Percentiles rank a stretch among this genome's conserved stretches.
phyloP scores from a whole-genome alignment of 257 asterid genomes.

The Knoxia roxburghii region DNA sequence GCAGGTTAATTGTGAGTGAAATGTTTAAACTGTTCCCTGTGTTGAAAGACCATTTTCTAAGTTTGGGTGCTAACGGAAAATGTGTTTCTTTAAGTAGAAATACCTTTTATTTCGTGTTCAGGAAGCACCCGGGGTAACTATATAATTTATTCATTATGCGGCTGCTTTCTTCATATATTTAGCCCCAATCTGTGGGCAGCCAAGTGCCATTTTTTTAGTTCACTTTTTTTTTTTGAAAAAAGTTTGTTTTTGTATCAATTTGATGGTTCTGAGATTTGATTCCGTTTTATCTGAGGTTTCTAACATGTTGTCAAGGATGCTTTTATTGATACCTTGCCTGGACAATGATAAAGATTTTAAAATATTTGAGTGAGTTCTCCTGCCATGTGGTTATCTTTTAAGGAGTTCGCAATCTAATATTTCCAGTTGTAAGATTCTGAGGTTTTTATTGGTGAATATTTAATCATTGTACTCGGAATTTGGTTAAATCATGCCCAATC shows the following conservation, averaged over 20 bases:
- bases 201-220: neutral
- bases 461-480: neutral
- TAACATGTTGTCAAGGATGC: neutral
- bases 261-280: neutral
- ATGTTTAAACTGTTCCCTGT: neutral
- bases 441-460: neutral
- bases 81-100: no score
- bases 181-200: neutral
- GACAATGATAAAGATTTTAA: neutral
- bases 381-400: neutral
- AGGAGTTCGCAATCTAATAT: neutral
- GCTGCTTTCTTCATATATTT: no score
- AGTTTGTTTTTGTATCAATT: no score
- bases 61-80: neutral
- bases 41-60: neutral
- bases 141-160: no score
- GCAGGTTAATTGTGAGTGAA: neutral
- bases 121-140: no score
- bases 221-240: no score
- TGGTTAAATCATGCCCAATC: neutral
- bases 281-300: neutral
- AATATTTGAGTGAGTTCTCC: neutral
- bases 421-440: neutral
- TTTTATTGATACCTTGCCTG: neutral
- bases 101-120: no score